Conservation (phyloP, 2,329 filamentous ascomycete species). For the Sporothrix luriei region DNA sequence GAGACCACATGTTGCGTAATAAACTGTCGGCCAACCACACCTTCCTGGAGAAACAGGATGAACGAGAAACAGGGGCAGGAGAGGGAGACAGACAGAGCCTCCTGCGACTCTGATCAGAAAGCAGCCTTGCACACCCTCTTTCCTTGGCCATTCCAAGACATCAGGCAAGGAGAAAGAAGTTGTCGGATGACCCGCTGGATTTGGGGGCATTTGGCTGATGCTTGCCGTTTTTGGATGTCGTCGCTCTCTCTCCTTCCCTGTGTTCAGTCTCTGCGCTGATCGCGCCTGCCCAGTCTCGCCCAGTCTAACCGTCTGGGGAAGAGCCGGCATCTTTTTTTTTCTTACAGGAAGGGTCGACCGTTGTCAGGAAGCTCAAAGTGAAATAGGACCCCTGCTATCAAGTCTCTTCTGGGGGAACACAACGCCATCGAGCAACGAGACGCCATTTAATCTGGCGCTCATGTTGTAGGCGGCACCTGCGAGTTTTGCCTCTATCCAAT, state of each 20-base stretch:
- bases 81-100: not conserved
- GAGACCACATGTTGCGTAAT: not conserved
- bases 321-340: constrained; percentile 4
- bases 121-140: constrained; percentile 24
- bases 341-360: constrained; percentile 13
- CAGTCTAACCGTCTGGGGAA: constrained; percentile 27
- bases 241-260: constrained; percentile 9
- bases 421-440: constrained; percentile 20
- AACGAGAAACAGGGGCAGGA: too few relatives aligned
- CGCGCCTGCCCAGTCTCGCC: constrained; percentile 17
- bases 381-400: not conserved
- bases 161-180: constrained; percentile 1
- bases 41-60: not conserved
- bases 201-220: constrained; percentile 3
- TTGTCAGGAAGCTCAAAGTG: constrained; percentile 15
- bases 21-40: not conserved
- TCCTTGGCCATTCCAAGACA: constrained; percentile 16
- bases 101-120: not conserved
- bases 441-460: constrained; percentile 20
- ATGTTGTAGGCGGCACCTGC: constrained; percentile 3
- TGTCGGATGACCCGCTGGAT: constrained; percentile 17
- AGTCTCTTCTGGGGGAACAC: constrained; percentile 13
- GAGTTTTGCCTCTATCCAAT: not conserved
- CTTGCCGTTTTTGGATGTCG: constrained; percentile 8
- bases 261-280: constrained; percentile 24